These are phyloP conservation scores for Lasiosphaeria miniovina DNA, from an alignment of 495 filamentous ascomycete species.

Conservation along the genomic window DNA sequence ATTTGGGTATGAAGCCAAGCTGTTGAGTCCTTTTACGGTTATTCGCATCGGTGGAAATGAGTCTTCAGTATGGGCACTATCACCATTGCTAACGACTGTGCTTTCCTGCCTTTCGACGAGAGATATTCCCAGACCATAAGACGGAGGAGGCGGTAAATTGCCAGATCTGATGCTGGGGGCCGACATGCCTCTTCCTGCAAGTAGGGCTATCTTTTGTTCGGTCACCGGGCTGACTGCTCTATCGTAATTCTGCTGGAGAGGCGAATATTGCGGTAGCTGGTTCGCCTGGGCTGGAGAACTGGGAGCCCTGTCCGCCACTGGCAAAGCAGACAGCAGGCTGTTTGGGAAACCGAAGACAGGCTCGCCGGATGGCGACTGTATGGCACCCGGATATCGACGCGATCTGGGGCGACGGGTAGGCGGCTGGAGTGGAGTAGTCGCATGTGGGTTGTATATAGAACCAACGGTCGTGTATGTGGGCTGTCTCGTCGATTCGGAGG, in stretches of 20 bases:
- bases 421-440: conserved; percentile 37
- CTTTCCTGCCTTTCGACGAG: conserved; percentile 3
- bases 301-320: conserved; percentile 15
- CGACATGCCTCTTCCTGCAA: conserved; percentile 17
- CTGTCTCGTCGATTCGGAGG: conserved; percentile 11
- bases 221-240: conserved; percentile 37
- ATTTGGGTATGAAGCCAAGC: conserved; percentile 46
- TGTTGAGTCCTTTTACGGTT: conserved; percentile 40
- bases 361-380: conserved; percentile 22
- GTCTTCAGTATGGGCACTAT: conserved; percentile 24
- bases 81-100: conserved; percentile 16
- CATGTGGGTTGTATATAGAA: conserved; percentile 42
- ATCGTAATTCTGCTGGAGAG: conserved; percentile 49
- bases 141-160: conserved; percentile 20
- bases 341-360: conserved; percentile 14
- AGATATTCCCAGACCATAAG: conserved; percentile 5
- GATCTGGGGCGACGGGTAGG: conserved; percentile 44
- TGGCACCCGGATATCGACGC: conserved; percentile 21
- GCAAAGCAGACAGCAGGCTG: conserved; percentile 24
- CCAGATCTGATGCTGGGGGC: conserved; percentile 22
- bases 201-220: conserved; percentile 5
- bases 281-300: conserved; percentile 17
- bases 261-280: conserved; percentile 35
- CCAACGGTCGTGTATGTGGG: conserved; percentile 47
- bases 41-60: conserved; percentile 27